A percentile compares a stretch with the other conserved stretches of the same genome.
Evolutionary conservation across 352 stramenopile species (phyloP).

Genomic region (Pythium rhizo-oryzae): DNA sequence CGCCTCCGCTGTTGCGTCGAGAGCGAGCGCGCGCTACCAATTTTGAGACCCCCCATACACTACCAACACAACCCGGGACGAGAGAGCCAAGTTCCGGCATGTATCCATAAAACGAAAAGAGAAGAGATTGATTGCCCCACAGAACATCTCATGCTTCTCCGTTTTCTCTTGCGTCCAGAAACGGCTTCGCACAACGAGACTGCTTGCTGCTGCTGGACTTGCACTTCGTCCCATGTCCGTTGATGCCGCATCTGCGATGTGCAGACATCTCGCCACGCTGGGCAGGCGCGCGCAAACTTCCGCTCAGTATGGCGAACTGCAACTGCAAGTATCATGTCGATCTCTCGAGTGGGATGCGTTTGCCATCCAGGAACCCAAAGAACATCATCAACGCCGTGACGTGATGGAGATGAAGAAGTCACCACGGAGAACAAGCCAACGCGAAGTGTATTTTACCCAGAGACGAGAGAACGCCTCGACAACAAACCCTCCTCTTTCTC

Average conservation of each 20-base stretch:
- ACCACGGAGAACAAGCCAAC: conserved; percentile 1
- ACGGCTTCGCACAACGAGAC: too few species aligned
- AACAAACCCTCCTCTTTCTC: neutral
- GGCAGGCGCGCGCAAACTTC: neutral
- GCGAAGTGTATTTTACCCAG: neutral
- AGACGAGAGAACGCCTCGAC: conserved; percentile 1
- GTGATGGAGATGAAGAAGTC: too few species aligned
- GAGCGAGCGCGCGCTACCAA: conserved; percentile 11
- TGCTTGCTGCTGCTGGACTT: too few species aligned
- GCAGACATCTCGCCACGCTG: neutral
- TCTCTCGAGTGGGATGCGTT: neutral
- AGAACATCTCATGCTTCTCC: neutral
- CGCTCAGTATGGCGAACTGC: conserved; percentile 26
- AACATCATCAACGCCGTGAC: neutral
- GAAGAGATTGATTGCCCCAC: neutral
- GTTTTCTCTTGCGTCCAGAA: neutral
- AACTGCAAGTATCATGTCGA: conserved; percentile 16
- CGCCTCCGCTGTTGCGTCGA: neutral
- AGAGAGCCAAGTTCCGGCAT: conserved; percentile 10
- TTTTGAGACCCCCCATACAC: conserved; percentile 29
- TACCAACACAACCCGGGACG: conserved; percentile 9
- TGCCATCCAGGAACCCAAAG: neutral
- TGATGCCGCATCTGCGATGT: neutral
- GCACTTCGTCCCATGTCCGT: too few species aligned
- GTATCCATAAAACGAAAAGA: conserved; percentile 28